phyloP scores from a whole-genome alignment of 2,329 filamentous ascomycete species.

The Aspergillus sp. region DNA sequence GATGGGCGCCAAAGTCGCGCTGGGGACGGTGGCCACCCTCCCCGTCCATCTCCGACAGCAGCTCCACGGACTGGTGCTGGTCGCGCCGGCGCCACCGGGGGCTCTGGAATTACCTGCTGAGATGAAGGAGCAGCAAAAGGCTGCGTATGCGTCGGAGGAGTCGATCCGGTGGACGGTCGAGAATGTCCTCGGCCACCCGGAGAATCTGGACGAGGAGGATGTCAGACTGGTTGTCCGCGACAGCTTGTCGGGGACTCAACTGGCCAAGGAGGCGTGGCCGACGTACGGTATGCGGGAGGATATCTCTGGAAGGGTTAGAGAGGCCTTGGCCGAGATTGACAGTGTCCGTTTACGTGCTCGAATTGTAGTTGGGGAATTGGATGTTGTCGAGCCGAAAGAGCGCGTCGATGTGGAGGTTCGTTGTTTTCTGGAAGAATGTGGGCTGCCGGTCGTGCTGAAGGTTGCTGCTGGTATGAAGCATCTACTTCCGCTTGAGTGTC shows the following conservation, averaged over 20 bases:
- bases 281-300: conserved; percentile 35
- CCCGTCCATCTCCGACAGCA: conserved; percentile 1
- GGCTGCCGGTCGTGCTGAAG: conserved; percentile 10
- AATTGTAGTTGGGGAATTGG: conserved; percentile 31
- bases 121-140: conserved; percentile 34
- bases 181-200: conserved; percentile 31
- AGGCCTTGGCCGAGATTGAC: conserved; percentile 5
- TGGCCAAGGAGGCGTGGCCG: conserved; percentile 36
- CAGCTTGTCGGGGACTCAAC: conserved; percentile 28
- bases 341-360: conserved; percentile 16
- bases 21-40: conserved; percentile 15
- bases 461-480: conserved; percentile 16
- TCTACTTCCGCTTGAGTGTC: conserved; percentile 24
- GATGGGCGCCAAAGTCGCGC: conserved; percentile 42
- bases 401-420: conserved; percentile 26
- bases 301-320: conserved; percentile 19
- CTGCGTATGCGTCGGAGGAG: conserved; percentile 30
- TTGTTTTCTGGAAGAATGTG: conserved; percentile 10
- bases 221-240: conserved; percentile 21
- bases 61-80: conserved; percentile 32
- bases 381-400: conserved; percentile 34
- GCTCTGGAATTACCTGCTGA: conserved; percentile 30
- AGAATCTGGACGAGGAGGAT: conserved; percentile 14
- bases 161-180: conserved; percentile 30
- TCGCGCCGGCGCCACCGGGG: conserved; percentile 35